phyloP scores from a whole-genome alignment of 31 red algal species.

The Endocladia muricata region DNA sequence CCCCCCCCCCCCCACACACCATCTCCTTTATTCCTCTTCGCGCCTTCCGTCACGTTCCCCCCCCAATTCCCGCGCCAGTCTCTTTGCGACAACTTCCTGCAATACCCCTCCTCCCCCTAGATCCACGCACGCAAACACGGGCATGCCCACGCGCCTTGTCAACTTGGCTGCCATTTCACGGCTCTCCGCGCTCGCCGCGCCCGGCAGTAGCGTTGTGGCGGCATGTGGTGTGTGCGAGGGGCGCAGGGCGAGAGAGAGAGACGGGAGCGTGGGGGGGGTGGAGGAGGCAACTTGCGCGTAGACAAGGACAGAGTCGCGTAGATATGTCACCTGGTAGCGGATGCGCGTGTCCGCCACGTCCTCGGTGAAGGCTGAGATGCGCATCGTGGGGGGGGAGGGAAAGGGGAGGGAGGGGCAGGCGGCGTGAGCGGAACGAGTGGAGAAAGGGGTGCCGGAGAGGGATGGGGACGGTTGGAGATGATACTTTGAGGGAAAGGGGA shows the following conservation, averaged over 20 bases:
- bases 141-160: not conserved
- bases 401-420: not conserved
- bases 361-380: constrained; percentile 9
- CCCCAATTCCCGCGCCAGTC: not conserved
- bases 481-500: no score
- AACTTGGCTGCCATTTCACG: not conserved
- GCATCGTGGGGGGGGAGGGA: not conserved
- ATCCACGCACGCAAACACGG: constrained; percentile 12
- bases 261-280: not conserved
- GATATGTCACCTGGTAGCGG: constrained; percentile 7
- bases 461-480: no score
- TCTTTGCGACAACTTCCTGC: not conserved
- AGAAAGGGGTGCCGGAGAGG: no score
- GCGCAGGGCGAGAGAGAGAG: not conserved
- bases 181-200: not conserved
- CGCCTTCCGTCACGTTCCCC: no score
- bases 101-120: not conserved
- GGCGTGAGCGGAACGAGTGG: no score
- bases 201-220: not conserved
- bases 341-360: not conserved
- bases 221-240: not conserved
- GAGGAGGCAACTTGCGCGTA: not conserved
- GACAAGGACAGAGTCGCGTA: not conserved
- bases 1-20: not conserved
- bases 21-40: not conserved